Evolutionary conservation across 805 yeast species (phyloP), one percentile per base, ranked within the genome.

Genomic region (Wickerhamiella musiphila): DNA sequence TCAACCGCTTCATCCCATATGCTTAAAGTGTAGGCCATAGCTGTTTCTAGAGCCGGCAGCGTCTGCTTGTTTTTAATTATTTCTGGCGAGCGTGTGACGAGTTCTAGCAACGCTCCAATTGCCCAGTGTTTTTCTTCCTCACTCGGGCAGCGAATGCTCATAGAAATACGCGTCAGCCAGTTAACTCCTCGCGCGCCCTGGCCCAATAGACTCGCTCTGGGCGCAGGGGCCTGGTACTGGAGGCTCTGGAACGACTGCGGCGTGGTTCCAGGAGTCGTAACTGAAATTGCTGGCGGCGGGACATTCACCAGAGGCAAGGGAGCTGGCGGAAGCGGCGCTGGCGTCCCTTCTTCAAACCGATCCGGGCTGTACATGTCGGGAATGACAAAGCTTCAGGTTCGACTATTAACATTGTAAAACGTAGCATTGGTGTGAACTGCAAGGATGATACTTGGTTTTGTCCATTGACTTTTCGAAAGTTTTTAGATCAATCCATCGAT

Each of bases 101-200:
- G 41, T 34, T 54, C 55, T 12, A 61, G 49, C 29, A 73, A 56
- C 4, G 72, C 67, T 29, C 66, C 61, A 35, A 79, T 53, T 4
- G 86, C 75, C 73, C 83, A 78, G 43, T 68, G 70, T 16, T 75
- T 63, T 48, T 82, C 94, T 20, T 65, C 63, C 12, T 61, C 67
- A 16, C 81, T 54, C 1, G 73, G 76, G 13, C 76, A 66, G 37
- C 64, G 61, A 37, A 82, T 63, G 4, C 90, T 71, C 71, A 82
- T 65, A 41, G 65, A 63, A 45, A 82, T 69, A 38, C 94, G 63
- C 9, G 66, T 64, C 40, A 74, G 53, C 33, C 70, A 70, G 29
- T 72, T 70, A 4, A 70, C 65, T 11, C 93, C 93, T 38, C 63
- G 61, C 34, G 58, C 56, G 4, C 61, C 59, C 15, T 41, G 23